phyloP scores from a whole-genome alignment of 164 flowering plant species.

The Vitis vinifera region ASM3070453v1 NC_081822.1:982501-983000 shows the following conservation, averaged over 20 bases:
- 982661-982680: slow-evolving; percentile 89
- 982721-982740: slow-evolving; percentile 74
- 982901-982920: no score
- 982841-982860: slow-evolving; percentile 89
- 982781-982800: slow-evolving; percentile 36
- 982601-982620: slow-evolving; percentile 92
- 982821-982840: slow-evolving; percentile 71
- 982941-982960: slow-evolving; percentile 50
- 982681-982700: slow-evolving; percentile 75
- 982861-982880: slow-evolving; percentile 43
- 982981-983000: slow-evolving; percentile 98
- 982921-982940: no score
- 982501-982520: no score
- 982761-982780: slow-evolving; percentile 21
- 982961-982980: slow-evolving; percentile 68
- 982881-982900: not conserved
- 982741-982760: slow-evolving; percentile 69
- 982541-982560: slow-evolving; percentile 38
- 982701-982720: slow-evolving; percentile 69
- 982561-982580: slow-evolving; percentile 47
- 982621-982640: slow-evolving; percentile 82
- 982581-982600: slow-evolving; percentile 85
- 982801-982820: slow-evolving; percentile 51
- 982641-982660: slow-evolving; percentile 83
- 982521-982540: no score